A percentile compares a stretch with the other conserved stretches of the same genome.
phyloP scores from a whole-genome alignment of 805 yeast species.

The Hanseniaspora nectarophila region DNA sequence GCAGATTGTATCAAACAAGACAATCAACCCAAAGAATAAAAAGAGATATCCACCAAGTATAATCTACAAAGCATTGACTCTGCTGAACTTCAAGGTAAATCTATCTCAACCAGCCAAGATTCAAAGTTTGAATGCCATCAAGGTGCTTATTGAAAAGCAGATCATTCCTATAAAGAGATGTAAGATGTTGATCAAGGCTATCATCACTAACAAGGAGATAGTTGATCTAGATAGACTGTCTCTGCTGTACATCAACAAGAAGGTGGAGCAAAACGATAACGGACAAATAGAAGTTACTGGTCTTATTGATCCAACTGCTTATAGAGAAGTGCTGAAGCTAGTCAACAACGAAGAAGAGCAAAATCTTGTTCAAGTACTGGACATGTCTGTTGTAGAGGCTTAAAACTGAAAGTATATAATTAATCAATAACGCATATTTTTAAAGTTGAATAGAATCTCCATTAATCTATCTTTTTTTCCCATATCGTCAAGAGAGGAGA shows the following conservation, averaged over 20 bases:
- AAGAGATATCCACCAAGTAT: constrained; percentile 91
- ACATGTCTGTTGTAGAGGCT: constrained; percentile 74
- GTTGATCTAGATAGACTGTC: constrained; percentile 34
- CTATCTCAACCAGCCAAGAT: constrained; percentile 66
- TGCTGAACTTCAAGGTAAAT: constrained; percentile 66
- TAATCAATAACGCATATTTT: constrained; percentile 1
- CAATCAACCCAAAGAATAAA: constrained; percentile 79
- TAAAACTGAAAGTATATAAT: constrained; percentile 23
- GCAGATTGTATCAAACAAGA: constrained; percentile 73
- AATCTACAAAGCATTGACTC: constrained; percentile 74
- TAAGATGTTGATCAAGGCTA: constrained; percentile 73
- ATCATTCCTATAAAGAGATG: constrained; percentile 90
- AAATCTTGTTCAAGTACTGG: constrained; percentile 70
- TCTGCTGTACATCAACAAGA: constrained; percentile 34
- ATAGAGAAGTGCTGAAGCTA: constrained; percentile 54
- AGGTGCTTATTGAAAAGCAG: constrained; percentile 60
- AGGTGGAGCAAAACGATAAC: constrained; percentile 33
- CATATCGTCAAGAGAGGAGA: constrained; percentile 4
- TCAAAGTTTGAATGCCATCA: constrained; percentile 88
- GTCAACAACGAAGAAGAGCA: constrained; percentile 40
- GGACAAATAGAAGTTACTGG: constrained; percentile 44
- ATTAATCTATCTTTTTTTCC: constrained; percentile 18
- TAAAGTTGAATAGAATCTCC: constrained; percentile 17
- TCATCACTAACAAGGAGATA: constrained; percentile 37
- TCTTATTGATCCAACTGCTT: constrained; percentile 75